phyloP scores from a whole-genome alignment of 352 stramenopile species.

The Phytophthora fragariaefolia region DNA sequence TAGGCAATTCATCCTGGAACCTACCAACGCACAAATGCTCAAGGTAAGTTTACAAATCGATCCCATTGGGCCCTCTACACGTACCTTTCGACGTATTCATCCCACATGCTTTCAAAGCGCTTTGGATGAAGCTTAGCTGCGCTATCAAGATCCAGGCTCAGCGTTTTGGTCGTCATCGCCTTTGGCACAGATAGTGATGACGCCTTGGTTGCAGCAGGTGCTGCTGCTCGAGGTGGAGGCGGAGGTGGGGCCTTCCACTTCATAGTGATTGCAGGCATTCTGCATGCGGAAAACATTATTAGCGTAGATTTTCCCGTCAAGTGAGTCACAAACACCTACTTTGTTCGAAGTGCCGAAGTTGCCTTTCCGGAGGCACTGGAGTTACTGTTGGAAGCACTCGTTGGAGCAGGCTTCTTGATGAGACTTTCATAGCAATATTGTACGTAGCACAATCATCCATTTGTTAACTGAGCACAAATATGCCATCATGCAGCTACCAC shows the following conservation, averaged over 20 bases:
- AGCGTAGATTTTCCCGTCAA: background rate
- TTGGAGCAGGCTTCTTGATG: slow-evolving; percentile 20
- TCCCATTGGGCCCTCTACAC: background rate
- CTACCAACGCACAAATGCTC: slow-evolving; percentile 16
- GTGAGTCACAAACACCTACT: slow-evolving; percentile 13
- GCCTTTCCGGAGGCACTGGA: slow-evolving; percentile 4
- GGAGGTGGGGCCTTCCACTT: slow-evolving; percentile 54
- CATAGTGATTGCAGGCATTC: slow-evolving; percentile 74
- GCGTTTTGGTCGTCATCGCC: slow-evolving; percentile 9
- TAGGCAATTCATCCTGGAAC: slow-evolving; percentile 38
- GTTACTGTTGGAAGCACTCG: background rate
- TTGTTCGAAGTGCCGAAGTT: slow-evolving; percentile 11
- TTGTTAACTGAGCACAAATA: background rate
- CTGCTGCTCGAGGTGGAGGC: slow-evolving; percentile 8
- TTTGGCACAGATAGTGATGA: slow-evolving; percentile 22
- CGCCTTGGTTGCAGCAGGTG: slow-evolving; percentile 11
- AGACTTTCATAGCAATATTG: too few relatives aligned
- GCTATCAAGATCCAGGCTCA: slow-evolving; percentile 50
- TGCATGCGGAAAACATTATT: slow-evolving; percentile 14
- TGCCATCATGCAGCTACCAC: background rate
- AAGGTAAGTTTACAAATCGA: too few relatives aligned
- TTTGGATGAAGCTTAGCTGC: slow-evolving; percentile 59
- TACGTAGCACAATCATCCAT: too few relatives aligned
- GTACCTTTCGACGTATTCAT: slow-evolving; percentile 76
- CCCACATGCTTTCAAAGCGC: slow-evolving; percentile 80